phyloP scores from a whole-genome alignment of 2,329 filamentous ascomycete genomes.

The Neocatenulostroma microsporum region DNA sequence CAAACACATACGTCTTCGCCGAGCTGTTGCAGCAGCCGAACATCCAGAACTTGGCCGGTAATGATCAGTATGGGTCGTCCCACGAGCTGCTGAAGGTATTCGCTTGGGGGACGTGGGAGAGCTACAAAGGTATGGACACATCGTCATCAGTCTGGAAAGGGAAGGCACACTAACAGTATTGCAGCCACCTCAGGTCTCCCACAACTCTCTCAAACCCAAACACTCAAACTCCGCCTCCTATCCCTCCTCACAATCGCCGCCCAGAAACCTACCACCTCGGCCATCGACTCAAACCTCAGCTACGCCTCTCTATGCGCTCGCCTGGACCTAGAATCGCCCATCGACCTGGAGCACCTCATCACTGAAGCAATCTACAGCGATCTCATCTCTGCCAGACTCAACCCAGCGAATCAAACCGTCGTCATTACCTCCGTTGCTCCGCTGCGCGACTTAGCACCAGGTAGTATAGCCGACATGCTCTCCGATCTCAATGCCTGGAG shows the following conservation, averaged over 20 bases:
- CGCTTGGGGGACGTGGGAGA: constrained; percentile 79
- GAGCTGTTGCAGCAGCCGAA: constrained; percentile 79
- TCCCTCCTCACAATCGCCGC: constrained; percentile 75
- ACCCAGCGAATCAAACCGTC: constrained; percentile 66
- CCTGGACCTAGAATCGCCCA: constrained; percentile 58
- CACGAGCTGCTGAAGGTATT: constrained; percentile 77
- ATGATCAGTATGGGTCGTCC: constrained; percentile 56
- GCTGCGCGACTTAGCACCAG: constrained; percentile 74
- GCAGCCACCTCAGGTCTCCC: constrained; percentile 53
- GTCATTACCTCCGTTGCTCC: constrained; percentile 74
- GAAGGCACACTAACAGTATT: constrained; percentile 11
- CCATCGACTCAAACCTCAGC: constrained; percentile 50
- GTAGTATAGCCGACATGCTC: constrained; percentile 62
- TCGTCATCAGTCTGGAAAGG: no score
- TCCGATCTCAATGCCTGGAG: constrained; percentile 66
- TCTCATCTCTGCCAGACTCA: constrained; percentile 72
- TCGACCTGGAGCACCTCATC: constrained; percentile 76
- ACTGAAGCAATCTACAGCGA: constrained; percentile 82
- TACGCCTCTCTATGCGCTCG: constrained; percentile 61
- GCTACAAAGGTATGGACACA: constrained; percentile 60
- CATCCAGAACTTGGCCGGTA: constrained; percentile 61
- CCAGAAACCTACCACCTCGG: constrained; percentile 37
- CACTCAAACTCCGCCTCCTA: constrained; percentile 80
- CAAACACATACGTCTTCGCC: constrained; percentile 85
- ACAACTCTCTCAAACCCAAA: constrained; percentile 61